Base-by-base conservation (phyloP, 202 grass and related monocot genomes). In the Dendrocalamus latiflorus region DNA sequence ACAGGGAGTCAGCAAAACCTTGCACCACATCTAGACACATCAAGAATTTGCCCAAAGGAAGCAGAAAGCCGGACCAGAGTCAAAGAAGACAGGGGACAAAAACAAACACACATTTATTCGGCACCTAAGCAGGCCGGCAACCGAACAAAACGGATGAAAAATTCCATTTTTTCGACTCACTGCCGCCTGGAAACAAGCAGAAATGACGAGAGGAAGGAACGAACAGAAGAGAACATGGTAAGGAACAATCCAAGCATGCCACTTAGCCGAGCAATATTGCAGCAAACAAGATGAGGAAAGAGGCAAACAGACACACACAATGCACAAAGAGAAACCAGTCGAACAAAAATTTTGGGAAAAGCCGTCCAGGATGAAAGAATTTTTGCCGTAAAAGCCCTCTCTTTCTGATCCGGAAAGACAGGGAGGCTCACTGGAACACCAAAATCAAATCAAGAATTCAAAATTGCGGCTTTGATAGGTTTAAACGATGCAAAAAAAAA, bases 201-300 rank as follows among this genome's bases (percentile, higher is more conserved):
- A 81, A 80, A 68, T 18, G 76, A 77, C 65, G 72, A 63, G 21
- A 4, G 74, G 86, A 77, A 75, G 59, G 9, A 37, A 49, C 34
- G 59, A 44, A 34, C 43, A 4, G 11, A 6, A 56, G 10, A 34
- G 58, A 66, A 67, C 73, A 33, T 22, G 11, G 3, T 2, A 20
- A 56, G 66, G 26, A 68, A 74, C 18, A 42, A 71, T 86, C 88
- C 62, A 77, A 84, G 13, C 24, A 77, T 28, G 56, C 59, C 60
- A 49, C 68, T 60, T 22, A 33, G 18, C 49, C 75, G 22, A 34
- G 17, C 69, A 74, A 75, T 75, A 51, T 45, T 26, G 39, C 8
- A 17, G 65, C 25, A 36, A 86, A 90, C 45, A 41, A 33, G 78
- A 43, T 2, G 38, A 12, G 5, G 25, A 9, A 61, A n/a, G 22